Evolutionary conservation across 352 stramenopile genomes (phyloP).

Genomic region (Pythium scleroteichum): DNA sequence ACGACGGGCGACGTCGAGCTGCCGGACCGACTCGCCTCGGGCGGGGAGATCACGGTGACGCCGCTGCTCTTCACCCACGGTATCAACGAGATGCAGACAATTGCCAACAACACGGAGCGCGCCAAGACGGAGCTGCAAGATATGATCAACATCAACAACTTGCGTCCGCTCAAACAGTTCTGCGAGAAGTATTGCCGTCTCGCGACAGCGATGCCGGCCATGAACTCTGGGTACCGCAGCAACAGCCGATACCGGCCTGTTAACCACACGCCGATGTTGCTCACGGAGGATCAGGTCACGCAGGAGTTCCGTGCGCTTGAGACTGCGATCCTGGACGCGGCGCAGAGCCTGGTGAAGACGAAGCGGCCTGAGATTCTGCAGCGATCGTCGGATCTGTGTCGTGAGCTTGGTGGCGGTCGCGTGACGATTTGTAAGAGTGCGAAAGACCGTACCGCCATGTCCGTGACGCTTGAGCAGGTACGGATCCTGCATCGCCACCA

Average conservation of each 20-base stretch:
- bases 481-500: constrained; percentile 85
- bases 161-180: constrained; percentile 79
- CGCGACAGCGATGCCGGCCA: constrained; percentile 52
- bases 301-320: constrained; percentile 69
- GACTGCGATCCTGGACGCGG: constrained; percentile 67
- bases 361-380: constrained; percentile 87
- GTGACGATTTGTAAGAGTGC: constrained; percentile 97
- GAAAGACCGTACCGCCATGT: constrained; percentile 98
- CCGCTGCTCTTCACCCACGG: constrained; percentile 88
- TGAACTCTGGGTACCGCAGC: constrained; percentile 18
- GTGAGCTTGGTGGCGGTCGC: constrained; percentile 87
- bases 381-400: constrained; percentile 76
- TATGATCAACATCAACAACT: constrained; percentile 89
- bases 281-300: constrained; percentile 74
- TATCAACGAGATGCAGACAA: constrained; percentile 95
- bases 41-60: constrained; percentile 83
- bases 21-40: constrained; percentile 60
- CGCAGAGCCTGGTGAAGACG: constrained; percentile 83
- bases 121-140: constrained; percentile 89
- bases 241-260: constrained; percentile 57
- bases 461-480: constrained; percentile 95
- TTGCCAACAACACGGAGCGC: constrained; percentile 90
- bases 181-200: constrained; percentile 82
- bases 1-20: constrained; percentile 74
- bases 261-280: constrained; percentile 48